phyloP scores from a whole-genome alignment of 148 eudicot species.

The Hydrangea macrophylla region DNA sequence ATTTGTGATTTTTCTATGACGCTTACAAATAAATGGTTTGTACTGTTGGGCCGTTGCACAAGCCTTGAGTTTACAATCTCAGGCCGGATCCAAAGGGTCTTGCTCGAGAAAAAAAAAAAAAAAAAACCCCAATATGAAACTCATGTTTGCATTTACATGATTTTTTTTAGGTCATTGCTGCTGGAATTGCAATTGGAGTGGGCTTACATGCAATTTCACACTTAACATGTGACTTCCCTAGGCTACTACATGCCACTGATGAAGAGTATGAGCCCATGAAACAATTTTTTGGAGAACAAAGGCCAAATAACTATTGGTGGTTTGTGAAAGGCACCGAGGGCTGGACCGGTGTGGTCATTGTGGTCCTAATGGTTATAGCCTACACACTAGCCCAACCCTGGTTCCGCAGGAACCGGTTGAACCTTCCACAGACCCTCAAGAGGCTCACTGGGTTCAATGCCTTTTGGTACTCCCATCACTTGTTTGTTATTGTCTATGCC shows the following conservation, averaged over 20 bases:
- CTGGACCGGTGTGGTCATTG: conserved; percentile 46
- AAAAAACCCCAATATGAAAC: too few relatives aligned
- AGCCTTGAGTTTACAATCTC: too few relatives aligned
- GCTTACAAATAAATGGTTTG: too few relatives aligned
- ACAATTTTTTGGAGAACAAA: conserved; percentile 25
- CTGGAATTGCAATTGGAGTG: conserved; percentile 44
- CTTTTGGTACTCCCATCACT: conserved; percentile 62
- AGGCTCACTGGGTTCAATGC: conserved; percentile 57
- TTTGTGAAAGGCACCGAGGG: conserved; percentile 55
- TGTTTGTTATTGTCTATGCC: conserved; percentile 51
- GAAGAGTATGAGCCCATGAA: conserved; percentile 35
- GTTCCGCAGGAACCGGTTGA: conserved; percentile 44
- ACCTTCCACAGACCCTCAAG: conserved; percentile 48
- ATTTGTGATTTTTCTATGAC: too few relatives aligned
- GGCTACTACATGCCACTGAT: conserved; percentile 44
- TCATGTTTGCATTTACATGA: too few relatives aligned
- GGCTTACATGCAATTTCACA: conserved; percentile 42
- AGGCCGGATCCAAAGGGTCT: too few relatives aligned
- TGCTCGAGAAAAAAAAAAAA: too few relatives aligned
- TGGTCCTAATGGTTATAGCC: conserved; percentile 50
- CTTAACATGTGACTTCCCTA: conserved; percentile 51
- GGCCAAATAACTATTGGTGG: conserved; percentile 51
- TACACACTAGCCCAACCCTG: conserved; percentile 52
- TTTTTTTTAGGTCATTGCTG: conserved; percentile 31
- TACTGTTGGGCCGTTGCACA: too few relatives aligned